Evolutionary conservation across 257 asterid species (phyloP).

Genomic region (Penstemon newberryi): DNA sequence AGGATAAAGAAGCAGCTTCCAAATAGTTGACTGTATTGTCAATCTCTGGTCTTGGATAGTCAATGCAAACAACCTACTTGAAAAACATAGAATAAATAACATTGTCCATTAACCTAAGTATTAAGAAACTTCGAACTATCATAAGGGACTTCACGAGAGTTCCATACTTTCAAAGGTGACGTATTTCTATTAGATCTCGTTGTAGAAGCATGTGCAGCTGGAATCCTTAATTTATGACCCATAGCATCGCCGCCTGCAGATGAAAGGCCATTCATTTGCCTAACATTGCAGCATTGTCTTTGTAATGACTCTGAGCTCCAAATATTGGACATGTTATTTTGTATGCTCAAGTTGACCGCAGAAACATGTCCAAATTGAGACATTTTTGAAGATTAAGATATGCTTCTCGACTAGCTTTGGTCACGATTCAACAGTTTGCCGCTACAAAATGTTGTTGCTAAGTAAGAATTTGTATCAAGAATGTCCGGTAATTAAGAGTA

Average conservation of each 20-base stretch:
- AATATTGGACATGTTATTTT: conserved; percentile 36
- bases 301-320: conserved; percentile 39
- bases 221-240: conserved; percentile 54
- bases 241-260: conserved; percentile 57
- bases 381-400: conserved; percentile 43
- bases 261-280: conserved; percentile 45
- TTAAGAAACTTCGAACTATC: conserved; percentile 12
- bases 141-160: conserved; percentile 9
- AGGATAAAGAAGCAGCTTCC: conserved; percentile 87
- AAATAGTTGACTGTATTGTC: conserved; percentile 74
- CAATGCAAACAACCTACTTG: conserved; percentile 80
- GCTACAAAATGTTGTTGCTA: conserved; percentile 7
- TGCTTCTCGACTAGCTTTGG: conserved; percentile 11
- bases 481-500: neutral
- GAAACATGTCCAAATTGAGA: conserved; percentile 75
- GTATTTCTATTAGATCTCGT: conserved; percentile 37
- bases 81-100: conserved; percentile 22
- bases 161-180: conserved; percentile 58
- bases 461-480: conserved; percentile 13
- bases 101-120: conserved; percentile 12
- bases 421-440: conserved; percentile 32
- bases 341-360: conserved; percentile 64
- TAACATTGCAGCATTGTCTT: conserved; percentile 34
- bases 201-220: conserved; percentile 33
- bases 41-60: conserved; percentile 85